These are phyloP conservation scores for Bruguiera gymnorhiza DNA, from an alignment of 345 rosid genomes.

Conservation along the genomic window DNA sequence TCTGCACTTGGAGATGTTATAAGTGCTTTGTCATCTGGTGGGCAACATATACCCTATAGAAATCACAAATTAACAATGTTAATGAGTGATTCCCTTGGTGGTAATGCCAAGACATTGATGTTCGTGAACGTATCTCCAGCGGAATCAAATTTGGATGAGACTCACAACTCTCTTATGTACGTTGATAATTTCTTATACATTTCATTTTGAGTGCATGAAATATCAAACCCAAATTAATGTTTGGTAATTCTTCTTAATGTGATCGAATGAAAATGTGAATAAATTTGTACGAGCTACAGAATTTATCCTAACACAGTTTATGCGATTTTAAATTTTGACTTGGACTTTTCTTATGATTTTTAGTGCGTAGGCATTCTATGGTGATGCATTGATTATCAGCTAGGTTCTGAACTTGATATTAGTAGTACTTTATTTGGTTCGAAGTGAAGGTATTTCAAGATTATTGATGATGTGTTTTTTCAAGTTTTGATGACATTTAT, in stretches of 20 bases:
- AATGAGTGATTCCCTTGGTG: constrained; percentile 98
- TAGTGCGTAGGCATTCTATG: too few relatives aligned
- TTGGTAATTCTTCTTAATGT: too few relatives aligned
- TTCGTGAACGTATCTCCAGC: constrained; percentile 90
- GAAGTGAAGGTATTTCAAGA: not conserved
- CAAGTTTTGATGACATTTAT: not conserved
- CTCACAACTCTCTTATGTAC: constrained; percentile 79
- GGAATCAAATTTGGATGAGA: constrained; percentile 87
- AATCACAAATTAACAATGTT: constrained; percentile 95
- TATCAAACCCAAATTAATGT: not conserved
- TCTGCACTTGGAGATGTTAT: constrained; percentile 96
- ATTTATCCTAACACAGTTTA: too few relatives aligned
- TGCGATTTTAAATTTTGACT: too few relatives aligned
- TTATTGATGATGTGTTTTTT: not conserved
- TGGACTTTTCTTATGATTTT: too few relatives aligned
- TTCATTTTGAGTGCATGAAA: not conserved
- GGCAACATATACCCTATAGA: constrained; percentile 87
- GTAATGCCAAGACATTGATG: constrained; percentile 97
- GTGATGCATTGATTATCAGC: too few relatives aligned
- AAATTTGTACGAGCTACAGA: too few relatives aligned
- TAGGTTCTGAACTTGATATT: not conserved
- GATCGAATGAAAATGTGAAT: too few relatives aligned
- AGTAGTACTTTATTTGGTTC: not conserved
- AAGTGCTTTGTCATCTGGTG: constrained; percentile 77
- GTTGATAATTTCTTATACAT: constrained; percentile 12